These are phyloP conservation scores for Voacanga thouarsii DNA, from an alignment of 257 asterid genomes.

Conservation along the genomic window DNA sequence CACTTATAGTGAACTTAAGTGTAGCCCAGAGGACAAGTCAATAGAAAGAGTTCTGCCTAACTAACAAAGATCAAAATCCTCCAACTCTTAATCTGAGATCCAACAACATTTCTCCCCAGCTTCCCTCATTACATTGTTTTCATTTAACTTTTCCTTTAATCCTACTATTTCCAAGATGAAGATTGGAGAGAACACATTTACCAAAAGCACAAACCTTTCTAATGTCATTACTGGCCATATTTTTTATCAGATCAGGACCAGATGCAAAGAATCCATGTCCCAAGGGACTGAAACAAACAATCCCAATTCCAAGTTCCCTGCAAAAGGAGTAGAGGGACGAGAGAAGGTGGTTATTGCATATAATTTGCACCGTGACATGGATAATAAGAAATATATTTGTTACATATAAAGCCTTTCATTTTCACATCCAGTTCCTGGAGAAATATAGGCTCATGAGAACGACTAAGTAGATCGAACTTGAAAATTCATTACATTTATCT, in stretches of 20 bases:
- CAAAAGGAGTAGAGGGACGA: background rate
- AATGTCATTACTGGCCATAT: conserved; percentile 1
- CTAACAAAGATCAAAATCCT: background rate
- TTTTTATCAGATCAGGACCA: conserved; percentile 14
- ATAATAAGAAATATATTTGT: background rate
- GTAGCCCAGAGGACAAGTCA: background rate
- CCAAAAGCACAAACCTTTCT: background rate
- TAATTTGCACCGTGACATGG: background rate
- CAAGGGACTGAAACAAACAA: conserved; percentile 18
- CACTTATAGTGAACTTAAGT: background rate
- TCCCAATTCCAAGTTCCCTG: conserved; percentile 25
- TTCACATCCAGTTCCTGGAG: background rate
- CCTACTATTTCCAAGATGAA: background rate
- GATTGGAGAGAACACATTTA: background rate
- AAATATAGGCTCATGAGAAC: background rate
- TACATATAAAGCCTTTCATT: background rate
- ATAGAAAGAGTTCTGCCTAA: background rate
- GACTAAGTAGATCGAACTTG: background rate
- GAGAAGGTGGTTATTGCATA: background rate
- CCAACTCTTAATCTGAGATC: background rate
- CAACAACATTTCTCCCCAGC: background rate
- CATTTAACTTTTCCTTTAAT: background rate
- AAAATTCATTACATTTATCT: background rate
- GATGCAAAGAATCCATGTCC: conserved; percentile 17
- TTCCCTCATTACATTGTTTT: background rate